Conservation (phyloP, 2,329 filamentous ascomycete genomes). For the Endothia cerciana region DNA sequence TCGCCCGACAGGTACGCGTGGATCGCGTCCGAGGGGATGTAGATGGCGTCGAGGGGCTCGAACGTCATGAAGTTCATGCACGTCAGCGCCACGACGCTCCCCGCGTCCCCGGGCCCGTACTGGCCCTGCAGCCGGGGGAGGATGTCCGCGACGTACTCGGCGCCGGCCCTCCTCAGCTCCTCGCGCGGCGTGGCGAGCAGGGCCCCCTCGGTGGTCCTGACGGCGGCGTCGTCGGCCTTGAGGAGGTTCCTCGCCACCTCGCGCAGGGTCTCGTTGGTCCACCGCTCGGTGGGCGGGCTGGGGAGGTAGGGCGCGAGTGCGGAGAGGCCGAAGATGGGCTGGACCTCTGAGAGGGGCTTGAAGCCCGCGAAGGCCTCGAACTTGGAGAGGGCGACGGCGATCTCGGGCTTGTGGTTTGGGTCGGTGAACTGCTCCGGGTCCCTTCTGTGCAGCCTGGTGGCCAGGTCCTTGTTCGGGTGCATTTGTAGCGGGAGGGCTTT, state of each 20-base stretch:
- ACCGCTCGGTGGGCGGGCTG: constrained; percentile 42
- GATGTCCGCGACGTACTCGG: constrained; percentile 65
- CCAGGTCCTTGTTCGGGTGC: constrained; percentile 72
- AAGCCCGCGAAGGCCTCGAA: constrained; percentile 80
- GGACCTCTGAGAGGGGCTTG: constrained; percentile 66
- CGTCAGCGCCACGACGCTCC: constrained; percentile 69
- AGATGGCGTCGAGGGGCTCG: constrained; percentile 67
- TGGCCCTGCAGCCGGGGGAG: constrained; percentile 67
- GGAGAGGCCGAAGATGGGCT: constrained; percentile 59
- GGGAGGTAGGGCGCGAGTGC: constrained; percentile 59
- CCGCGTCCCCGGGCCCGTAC: constrained; percentile 66
- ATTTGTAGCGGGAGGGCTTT: constrained; percentile 77
- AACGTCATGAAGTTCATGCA: constrained; percentile 76
- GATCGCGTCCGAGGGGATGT: constrained; percentile 73
- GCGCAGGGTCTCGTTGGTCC: constrained; percentile 62
- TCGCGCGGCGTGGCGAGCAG: constrained; percentile 53
- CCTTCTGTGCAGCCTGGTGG: constrained; percentile 64
- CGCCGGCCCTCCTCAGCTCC: constrained; percentile 48
- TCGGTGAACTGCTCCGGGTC: constrained; percentile 71
- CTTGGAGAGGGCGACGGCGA: constrained; percentile 70
- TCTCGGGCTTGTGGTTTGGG: constrained; percentile 79
- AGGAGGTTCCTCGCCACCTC: constrained; percentile 60
- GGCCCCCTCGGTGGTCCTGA: constrained; percentile 56
- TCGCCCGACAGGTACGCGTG: constrained; percentile 75
- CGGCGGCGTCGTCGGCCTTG: constrained; percentile 53